Conservation (phyloP, 257 asterid species). For the Penstemon eatonii region DNA sequence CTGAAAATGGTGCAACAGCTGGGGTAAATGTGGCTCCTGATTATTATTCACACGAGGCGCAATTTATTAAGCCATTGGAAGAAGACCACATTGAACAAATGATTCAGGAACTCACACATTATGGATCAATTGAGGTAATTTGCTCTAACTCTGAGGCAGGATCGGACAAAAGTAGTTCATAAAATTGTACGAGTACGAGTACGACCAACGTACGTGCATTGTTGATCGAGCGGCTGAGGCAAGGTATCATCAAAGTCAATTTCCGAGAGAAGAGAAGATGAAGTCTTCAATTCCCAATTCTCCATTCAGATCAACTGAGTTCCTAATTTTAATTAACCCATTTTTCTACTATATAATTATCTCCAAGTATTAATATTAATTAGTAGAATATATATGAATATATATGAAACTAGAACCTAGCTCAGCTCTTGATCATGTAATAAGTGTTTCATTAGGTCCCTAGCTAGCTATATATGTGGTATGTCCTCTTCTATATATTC, state of each 20-base stretch:
- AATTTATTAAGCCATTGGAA: constrained; percentile 43
- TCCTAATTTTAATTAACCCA: not conserved
- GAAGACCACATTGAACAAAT: constrained; percentile 72
- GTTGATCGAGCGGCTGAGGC: not conserved
- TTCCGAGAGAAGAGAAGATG: not conserved
- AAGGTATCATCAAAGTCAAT: too few relatives aligned
- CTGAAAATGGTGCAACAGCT: constrained; percentile 20
- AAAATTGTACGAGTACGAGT: not conserved
- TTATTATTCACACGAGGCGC: not conserved
- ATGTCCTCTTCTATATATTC: not conserved
- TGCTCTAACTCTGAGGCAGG: constrained; percentile 34
- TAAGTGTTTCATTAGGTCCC: not conserved
- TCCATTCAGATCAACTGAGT: not conserved
- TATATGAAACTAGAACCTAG: constrained; percentile 5
- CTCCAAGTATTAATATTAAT: too few relatives aligned
- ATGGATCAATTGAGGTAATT: constrained; percentile 53
- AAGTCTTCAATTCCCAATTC: too few relatives aligned
- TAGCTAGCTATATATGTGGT: too few relatives aligned
- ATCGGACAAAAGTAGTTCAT: constrained; percentile 21
- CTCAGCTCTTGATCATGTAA: not conserved
- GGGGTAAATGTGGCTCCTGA: constrained; percentile 1
- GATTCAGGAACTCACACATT: constrained; percentile 67
- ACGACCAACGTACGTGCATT: not conserved
- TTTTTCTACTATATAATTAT: too few relatives aligned
- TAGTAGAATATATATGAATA: not conserved